Evolutionary conservation across 2,329 filamentous ascomycete species (phyloP).

Genomic region (Venturia aucupariae): DNA sequence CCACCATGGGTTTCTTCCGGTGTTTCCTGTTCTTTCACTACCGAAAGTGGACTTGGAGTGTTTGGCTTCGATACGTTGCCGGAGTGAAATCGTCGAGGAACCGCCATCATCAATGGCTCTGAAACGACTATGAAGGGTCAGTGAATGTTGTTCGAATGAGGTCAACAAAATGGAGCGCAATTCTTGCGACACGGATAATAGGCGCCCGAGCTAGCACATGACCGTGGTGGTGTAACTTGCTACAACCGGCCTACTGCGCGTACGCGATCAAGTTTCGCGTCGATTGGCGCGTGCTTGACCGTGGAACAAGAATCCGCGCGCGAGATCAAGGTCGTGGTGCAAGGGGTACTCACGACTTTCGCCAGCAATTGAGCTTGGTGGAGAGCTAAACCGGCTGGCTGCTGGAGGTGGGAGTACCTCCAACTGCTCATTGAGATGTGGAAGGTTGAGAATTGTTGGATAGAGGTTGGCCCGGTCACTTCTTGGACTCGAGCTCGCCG

Average conservation of each 20-base stretch:
- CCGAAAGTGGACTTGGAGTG: neutral
- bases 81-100: neutral
- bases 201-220: neutral
- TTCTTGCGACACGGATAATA: neutral
- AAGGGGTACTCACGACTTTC: conserved; percentile 11
- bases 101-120: conserved; percentile 6
- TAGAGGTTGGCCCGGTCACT: conserved; percentile 11
- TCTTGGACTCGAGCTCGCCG: conserved; percentile 10
- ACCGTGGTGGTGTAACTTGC: neutral
- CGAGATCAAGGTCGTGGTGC: neutral
- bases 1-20: neutral
- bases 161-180: neutral
- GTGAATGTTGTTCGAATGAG: neutral
- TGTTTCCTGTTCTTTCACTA: neutral
- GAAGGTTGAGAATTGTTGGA: conserved; percentile 14
- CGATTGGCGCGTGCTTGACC: neutral
- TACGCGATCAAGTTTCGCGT: neutral
- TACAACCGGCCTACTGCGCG: neutral
- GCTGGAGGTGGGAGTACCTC: conserved; percentile 17
- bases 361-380: conserved; percentile 8
- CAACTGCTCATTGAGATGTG: conserved; percentile 16
- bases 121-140: neutral
- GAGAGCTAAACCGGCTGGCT: conserved; percentile 17
- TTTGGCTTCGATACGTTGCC: neutral
- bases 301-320: neutral